Conservation (phyloP, 2,329 filamentous ascomycete genomes). For the Aureobasidium zeae region DNA sequence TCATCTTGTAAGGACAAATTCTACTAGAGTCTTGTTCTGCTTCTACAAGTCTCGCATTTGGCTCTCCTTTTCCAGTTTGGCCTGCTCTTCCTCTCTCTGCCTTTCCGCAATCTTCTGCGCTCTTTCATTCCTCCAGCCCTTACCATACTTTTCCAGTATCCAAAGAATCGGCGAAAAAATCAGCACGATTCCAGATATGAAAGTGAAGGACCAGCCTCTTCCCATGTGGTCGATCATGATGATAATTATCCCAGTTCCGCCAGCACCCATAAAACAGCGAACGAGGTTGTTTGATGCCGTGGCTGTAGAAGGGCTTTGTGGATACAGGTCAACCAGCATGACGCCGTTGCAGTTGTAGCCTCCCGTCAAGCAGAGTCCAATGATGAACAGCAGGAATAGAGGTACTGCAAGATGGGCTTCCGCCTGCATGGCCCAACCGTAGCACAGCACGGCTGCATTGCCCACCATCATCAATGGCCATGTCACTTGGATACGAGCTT, state of each 20-base stretch:
- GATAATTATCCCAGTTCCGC: slow-evolving; percentile 31
- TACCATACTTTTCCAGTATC: slow-evolving; percentile 33
- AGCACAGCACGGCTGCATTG: slow-evolving; percentile 29
- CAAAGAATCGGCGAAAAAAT: slow-evolving; percentile 34
- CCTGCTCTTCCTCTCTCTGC: slow-evolving; percentile 16
- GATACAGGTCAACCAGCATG: slow-evolving; percentile 36
- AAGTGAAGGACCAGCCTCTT: slow-evolving; percentile 39
- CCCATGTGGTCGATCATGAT: slow-evolving; percentile 36
- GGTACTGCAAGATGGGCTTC: slow-evolving; percentile 33
- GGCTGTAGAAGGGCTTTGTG: slow-evolving; percentile 32
- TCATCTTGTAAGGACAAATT: neutral
- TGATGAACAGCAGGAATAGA: slow-evolving; percentile 43
- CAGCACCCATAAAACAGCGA: slow-evolving; percentile 31
- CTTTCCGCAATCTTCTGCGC: slow-evolving; percentile 25
- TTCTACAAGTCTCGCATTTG: neutral
- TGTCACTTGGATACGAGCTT: slow-evolving; percentile 34
- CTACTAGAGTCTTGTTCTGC: neutral
- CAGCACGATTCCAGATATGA: slow-evolving; percentile 34
- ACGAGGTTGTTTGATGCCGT: slow-evolving; percentile 31
- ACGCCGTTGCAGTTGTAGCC: slow-evolving; percentile 44
- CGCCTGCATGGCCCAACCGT: slow-evolving; percentile 35
- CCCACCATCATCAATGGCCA: slow-evolving; percentile 31
- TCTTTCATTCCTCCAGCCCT: slow-evolving; percentile 36
- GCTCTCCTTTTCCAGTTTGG: slow-evolving; percentile 12
- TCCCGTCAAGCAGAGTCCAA: slow-evolving; percentile 48